Base-by-base conservation (phyloP, 139 green algal genomes). In the Eudorina sp. region DNA sequence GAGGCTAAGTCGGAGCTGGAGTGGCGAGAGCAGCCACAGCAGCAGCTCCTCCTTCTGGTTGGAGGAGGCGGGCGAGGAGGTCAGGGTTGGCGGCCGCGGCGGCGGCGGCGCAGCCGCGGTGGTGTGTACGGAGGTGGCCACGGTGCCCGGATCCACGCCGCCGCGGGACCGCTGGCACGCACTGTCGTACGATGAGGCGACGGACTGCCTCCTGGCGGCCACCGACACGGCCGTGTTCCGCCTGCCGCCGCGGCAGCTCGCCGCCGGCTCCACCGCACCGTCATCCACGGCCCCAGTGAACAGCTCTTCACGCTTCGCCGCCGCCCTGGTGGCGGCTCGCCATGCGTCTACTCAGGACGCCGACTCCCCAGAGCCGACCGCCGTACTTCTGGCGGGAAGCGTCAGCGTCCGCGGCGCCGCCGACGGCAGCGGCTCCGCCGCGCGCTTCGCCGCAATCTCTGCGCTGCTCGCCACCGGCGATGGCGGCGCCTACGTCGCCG, bases 141-240 rank as follows among this genome's bases (percentile, higher is more conserved):
- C 75, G 3, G 31, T 83, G 0, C 75, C 75, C 18, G 48, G n/a
- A n/a, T 68, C 46, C 16, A 34, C 31, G 16, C 75, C 75, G 48
- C 75, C 48, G 18, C 46, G 75, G 2, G 75, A 83, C 75, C 46
- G 75, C 3, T 83, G 75, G 75, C 34, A 31, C 75, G 48, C 48
- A 3, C 13, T 83, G 14, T 14, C 19, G 13, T 83, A 68, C 75
- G 75, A 83, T 11, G 4, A n/a, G 18, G 31, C 6, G 0, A 16
- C 31, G 11, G 75, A 66, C 31, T 6, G 16, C 31, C 75, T 83
- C 7, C 4, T 83, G 3, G 75, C 75, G 1, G 48, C 75, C n/a
- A 83, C 75, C 31, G 75, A 83, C 48, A 83, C 75, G 5, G 75
- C 75, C 0, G 31, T 83, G 11, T 83, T 68, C 75, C 75, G 75